These are phyloP conservation scores for Lactifluus piperatus DNA, from an alignment of 768 basidiomycete genomes.

Conservation along the genomic window DNA sequence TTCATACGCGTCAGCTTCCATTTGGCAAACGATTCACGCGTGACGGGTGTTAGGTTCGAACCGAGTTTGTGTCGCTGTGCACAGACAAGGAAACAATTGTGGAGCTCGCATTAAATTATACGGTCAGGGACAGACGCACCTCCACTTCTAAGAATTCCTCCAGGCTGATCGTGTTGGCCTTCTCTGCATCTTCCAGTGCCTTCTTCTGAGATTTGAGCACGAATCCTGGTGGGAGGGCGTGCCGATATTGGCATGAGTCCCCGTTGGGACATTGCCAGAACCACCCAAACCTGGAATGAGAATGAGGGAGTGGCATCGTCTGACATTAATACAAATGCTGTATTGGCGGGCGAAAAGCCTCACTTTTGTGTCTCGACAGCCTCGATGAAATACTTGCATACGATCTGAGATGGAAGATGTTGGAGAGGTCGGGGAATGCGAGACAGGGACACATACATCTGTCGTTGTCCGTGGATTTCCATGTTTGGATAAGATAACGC, in stretches of 20 bases:
- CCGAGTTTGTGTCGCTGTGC: constrained; percentile 89
- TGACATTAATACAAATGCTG: background rate
- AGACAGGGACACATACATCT: constrained; percentile 49
- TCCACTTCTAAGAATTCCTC: constrained; percentile 98
- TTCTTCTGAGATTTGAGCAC: constrained; percentile 92
- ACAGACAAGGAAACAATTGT: background rate
- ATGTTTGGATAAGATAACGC: constrained; percentile 78
- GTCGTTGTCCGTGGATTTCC: constrained; percentile 91
- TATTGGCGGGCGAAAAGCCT: constrained; percentile 12
- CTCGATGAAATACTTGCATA: constrained; percentile 95
- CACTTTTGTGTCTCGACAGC: constrained; percentile 89
- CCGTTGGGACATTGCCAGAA: constrained; percentile 95
- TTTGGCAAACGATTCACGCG: constrained; percentile 77
- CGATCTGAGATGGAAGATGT: constrained; percentile 50
- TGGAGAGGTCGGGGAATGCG: background rate
- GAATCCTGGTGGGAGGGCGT: constrained; percentile 93
- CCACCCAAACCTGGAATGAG: constrained; percentile 63
- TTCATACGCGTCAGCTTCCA: constrained; percentile 96
- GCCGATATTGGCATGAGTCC: constrained; percentile 85
- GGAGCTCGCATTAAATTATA: background rate
- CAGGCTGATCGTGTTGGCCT: constrained; percentile 79
- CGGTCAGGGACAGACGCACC: constrained; percentile 38
- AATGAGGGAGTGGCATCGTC: background rate
- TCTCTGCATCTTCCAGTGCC: constrained; percentile 83
- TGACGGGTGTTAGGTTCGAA: constrained; percentile 84